Evolutionary conservation across 139 green algal species (phyloP).

Genomic region (Picochlorum costavermella): DNA sequence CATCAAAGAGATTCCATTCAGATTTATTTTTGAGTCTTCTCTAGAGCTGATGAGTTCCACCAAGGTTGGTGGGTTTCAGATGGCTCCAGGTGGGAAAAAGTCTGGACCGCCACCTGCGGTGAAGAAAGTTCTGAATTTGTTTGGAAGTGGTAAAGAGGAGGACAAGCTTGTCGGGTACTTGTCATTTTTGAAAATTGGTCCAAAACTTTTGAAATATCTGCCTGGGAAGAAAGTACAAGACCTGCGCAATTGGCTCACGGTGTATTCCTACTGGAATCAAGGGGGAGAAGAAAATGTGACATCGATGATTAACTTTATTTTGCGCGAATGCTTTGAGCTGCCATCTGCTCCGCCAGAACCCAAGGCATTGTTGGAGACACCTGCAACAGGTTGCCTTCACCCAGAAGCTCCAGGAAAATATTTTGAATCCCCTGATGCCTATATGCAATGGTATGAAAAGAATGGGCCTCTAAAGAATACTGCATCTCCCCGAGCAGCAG

Average conservation of each 20-base stretch:
- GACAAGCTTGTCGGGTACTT: constrained; percentile 91
- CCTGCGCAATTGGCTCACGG: constrained; percentile 87
- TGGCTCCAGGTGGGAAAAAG: constrained; percentile 50
- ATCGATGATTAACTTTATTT: constrained; percentile 84
- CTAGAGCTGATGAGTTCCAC: constrained; percentile 93
- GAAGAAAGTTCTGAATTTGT: constrained; percentile 84
- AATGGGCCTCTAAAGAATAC: constrained; percentile 39
- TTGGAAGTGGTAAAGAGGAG: constrained; percentile 84
- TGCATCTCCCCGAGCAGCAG: constrained; percentile 44
- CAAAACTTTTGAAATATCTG: constrained; percentile 92
- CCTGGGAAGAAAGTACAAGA: constrained; percentile 83
- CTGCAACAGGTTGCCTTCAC: constrained; percentile 85
- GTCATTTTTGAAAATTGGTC: constrained; percentile 85
- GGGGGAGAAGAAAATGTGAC: constrained; percentile 70
- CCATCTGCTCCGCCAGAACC: constrained; percentile 6
- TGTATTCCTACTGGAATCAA: constrained; percentile 96
- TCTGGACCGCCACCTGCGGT: constrained; percentile 83
- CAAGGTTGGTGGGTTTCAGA: constrained; percentile 55
- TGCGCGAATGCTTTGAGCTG: constrained; percentile 51
- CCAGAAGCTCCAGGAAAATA: constrained; percentile 54
- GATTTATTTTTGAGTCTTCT: constrained; percentile 91
- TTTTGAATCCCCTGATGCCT: constrained; percentile 63
- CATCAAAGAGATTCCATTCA: constrained; percentile 58
- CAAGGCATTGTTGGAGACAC: constrained; percentile 65
- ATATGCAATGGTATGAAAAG: constrained; percentile 72